Percentiles rank a stretch among this genome's conserved stretches.
Evolutionary conservation across 2,329 filamentous ascomycete species (phyloP).

Genomic region (Fusarium newnesense): DNA sequence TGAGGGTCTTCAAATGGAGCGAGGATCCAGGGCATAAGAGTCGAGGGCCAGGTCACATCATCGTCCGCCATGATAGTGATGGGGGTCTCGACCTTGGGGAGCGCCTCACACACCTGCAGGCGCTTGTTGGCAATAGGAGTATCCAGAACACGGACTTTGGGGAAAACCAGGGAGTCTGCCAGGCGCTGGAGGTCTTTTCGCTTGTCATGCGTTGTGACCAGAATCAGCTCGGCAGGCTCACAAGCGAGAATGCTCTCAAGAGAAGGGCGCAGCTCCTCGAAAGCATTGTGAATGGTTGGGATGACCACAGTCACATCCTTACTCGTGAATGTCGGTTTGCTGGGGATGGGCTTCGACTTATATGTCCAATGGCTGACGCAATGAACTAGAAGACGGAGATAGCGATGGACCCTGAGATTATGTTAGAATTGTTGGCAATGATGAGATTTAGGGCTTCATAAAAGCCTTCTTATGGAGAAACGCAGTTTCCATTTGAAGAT

Average conservation of each 20-base stretch:
- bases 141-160: conserved; percentile 77
- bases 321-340: conserved; percentile 80
- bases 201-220: conserved; percentile 89
- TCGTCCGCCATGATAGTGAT: conserved; percentile 96
- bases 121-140: conserved; percentile 94
- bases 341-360: conserved; percentile 83
- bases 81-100: conserved; percentile 82
- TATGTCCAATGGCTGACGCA: conserved; percentile 87
- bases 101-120: conserved; percentile 89
- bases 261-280: conserved; percentile 84
- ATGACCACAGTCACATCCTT: conserved; percentile 94
- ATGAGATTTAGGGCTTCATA: background rate
- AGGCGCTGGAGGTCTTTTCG: conserved; percentile 74
- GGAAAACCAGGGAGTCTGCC: conserved; percentile 66
- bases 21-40: conserved; percentile 88
- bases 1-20: conserved; percentile 87
- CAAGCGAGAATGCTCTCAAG: conserved; percentile 80
- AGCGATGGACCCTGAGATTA: conserved; percentile 79
- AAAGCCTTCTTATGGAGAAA: background rate
- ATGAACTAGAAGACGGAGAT: conserved; percentile 86
- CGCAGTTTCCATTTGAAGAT: background rate
- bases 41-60: conserved; percentile 91
- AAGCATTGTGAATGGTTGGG: conserved; percentile 88
- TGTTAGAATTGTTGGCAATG: conserved; percentile 30
- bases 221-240: conserved; percentile 76